Evolutionary conservation across 2,329 filamentous ascomycete species (phyloP), one percentile per base, ranked within the genome.

Genomic region (Neobulgaria alba): DNA sequence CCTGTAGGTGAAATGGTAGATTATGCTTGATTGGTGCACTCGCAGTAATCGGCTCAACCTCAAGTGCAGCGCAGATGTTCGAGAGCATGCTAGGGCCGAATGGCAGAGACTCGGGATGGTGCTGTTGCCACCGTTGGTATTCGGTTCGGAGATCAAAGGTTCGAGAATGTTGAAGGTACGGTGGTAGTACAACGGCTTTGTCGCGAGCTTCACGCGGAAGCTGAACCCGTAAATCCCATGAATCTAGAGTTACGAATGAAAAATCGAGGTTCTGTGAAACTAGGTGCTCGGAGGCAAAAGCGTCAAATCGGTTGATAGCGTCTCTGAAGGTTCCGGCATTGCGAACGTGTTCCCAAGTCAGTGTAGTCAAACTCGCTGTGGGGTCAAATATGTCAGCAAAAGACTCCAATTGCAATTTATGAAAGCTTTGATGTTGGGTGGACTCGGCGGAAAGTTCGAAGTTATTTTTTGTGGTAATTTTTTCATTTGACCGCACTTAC

Each of bases 21-120:
- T 96, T 96, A 64, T 96, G 92, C 67, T 96, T 98, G 68, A 98
- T 96, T 33, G 92, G 92, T 42, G 92, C 90, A 59, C 89, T 96
- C 9, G 89, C 90, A 67, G 96, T 89, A 29, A 98, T 88, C 41
- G 93, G 89, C 66, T 98, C 92, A 35, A 98, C 92, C 67, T 98
- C 92, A 39, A 98, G 80, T 40, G 92, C 92, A 49, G 92, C 92
- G 69, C 92, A 98, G 63, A 98, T 98, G 66, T 96, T 96, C 56
- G 89, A 83, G 51, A 98, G 75, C 63, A 92, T 93, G 44, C 87
- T 95, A 36, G 92, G 90, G 14, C 90, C 92, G 60, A 96, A 98
- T 2, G 92, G 90, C 40, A 98, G 75, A 42, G 90, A 95, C 68
- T 98, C 92, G 29, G 92, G 92, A 60, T 98, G 92, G 64, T 96